A percentile compares a stretch with the other conserved stretches of the same genome.
Evolutionary conservation across 805 yeast species (phyloP).

Genomic region (Metahyphopichia silvanorum): DNA sequence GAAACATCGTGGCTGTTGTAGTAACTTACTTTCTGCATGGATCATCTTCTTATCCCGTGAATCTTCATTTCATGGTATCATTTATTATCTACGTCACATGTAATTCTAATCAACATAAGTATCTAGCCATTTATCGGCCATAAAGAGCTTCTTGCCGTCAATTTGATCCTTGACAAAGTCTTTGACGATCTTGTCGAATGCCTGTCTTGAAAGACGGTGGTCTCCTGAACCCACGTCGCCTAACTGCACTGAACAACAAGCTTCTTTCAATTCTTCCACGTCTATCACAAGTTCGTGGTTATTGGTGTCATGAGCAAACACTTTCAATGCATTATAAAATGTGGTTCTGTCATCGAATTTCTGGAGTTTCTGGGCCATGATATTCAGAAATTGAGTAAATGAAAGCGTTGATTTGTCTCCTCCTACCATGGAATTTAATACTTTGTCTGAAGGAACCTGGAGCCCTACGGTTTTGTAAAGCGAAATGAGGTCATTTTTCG

Average conservation of each 20-base stretch:
- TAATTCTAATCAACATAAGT: slow-evolving; percentile 39
- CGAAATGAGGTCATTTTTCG: slow-evolving; percentile 51
- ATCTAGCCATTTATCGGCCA: slow-evolving; percentile 61
- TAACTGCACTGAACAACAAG: slow-evolving; percentile 43
- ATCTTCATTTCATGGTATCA: no score
- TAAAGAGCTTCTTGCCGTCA: slow-evolving; percentile 56
- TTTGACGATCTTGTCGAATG: slow-evolving; percentile 49
- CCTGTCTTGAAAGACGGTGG: slow-evolving; percentile 34
- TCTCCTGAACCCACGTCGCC: slow-evolving; percentile 49
- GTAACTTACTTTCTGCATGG: no score
- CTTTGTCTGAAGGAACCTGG: slow-evolving; percentile 37
- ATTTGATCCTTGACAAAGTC: slow-evolving; percentile 56
- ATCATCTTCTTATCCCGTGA: no score
- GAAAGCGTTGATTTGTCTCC: slow-evolving; percentile 30
- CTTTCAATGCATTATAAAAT: slow-evolving; percentile 55
- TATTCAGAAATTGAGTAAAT: slow-evolving; percentile 63
- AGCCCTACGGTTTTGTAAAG: slow-evolving; percentile 54
- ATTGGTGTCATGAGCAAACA: slow-evolving; percentile 37
- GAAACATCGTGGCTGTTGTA: no score
- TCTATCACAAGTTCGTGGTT: slow-evolving; percentile 43
- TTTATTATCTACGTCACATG: no score
- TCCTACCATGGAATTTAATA: slow-evolving; percentile 51
- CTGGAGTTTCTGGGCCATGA: slow-evolving; percentile 55
- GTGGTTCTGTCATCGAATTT: slow-evolving; percentile 50
- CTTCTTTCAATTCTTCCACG: slow-evolving; percentile 45